Conservation (phyloP, 179 eudicot species). For the Spergularia azorica region DNA sequence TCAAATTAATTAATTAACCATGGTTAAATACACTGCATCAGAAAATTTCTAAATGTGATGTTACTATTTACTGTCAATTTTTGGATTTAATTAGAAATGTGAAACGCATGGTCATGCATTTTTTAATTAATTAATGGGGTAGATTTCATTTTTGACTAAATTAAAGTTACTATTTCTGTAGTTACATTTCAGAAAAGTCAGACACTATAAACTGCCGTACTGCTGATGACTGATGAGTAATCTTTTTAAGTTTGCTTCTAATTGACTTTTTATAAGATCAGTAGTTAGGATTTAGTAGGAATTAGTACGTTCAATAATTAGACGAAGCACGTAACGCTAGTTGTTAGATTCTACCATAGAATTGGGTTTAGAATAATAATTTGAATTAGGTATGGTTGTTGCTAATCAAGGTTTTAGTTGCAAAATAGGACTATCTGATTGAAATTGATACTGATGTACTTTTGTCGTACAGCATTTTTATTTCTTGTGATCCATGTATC, state of each 20-base stretch:
- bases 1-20: no score
- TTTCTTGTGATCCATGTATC: slow-evolving; percentile 2
- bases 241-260: no score
- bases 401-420: background rate
- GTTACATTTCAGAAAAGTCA: background rate
- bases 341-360: background rate
- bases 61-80: background rate
- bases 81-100: background rate
- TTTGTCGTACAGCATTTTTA: background rate
- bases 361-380: background rate
- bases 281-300: slow-evolving; percentile 13
- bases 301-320: background rate
- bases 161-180: no score
- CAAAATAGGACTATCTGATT: background rate
- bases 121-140: background rate
- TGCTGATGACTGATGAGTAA: no score
- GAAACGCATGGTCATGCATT: slow-evolving; percentile 11
- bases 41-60: background rate
- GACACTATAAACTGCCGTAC: background rate
- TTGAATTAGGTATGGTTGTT: background rate
- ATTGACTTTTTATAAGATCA: background rate
- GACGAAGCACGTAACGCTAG: background rate
- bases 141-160: background rate
- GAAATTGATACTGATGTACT: background rate
- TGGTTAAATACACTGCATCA: background rate